Evolutionary conservation across 208 protist species (phyloP), one percentile per base, ranked within the genome.

Genomic region (Wallacemonas sp.): DNA sequence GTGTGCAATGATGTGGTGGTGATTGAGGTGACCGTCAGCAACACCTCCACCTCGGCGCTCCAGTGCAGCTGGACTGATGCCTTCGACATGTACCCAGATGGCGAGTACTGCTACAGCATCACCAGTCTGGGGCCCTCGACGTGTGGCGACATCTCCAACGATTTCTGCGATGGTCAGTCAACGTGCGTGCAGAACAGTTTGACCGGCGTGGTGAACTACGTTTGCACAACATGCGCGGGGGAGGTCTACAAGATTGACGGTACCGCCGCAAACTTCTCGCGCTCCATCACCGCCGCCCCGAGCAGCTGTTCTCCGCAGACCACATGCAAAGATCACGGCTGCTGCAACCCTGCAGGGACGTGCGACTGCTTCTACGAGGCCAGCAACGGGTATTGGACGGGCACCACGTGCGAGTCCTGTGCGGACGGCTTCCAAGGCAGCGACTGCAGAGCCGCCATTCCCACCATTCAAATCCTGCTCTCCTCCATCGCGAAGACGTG

Each of bases 401-500:
- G 61, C 22, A 58, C 46, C 22, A 33, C 12, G 21, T 89, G 84
- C 70, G 44, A 33, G 21, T 54, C n/a, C 12, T 90, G 82, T 65
- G 59, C 68, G 28, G 31, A 31, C 17, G 68, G 63, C 46, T 89
- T 88, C 62, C 56, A 70, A 2, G 2, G 22, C 21, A 64, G 49
- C 55, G 68, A 59, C 31, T 88, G 82, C 47, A 58, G 31, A 4
- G 34, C 30, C 11, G 28, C n/a, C 22, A 49, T 60, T 1, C 72
- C 79, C 14, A 53, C 39, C 15, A 84, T 86, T 60, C 66, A 84
- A 59, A 45, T 75, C 26, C 58, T 90, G 46, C 55, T 94, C 42
- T 81, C 82, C 19, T 85, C 82, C 17, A 87, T 94, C 64, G 82
- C 73, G 30, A 79, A 30, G 62, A 89, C 88, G 58, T 91, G 84